Evolutionary conservation across 129 eudicot genomes (phyloP).

Genomic region (Rutidosis leptorrhynchoides): DNA sequence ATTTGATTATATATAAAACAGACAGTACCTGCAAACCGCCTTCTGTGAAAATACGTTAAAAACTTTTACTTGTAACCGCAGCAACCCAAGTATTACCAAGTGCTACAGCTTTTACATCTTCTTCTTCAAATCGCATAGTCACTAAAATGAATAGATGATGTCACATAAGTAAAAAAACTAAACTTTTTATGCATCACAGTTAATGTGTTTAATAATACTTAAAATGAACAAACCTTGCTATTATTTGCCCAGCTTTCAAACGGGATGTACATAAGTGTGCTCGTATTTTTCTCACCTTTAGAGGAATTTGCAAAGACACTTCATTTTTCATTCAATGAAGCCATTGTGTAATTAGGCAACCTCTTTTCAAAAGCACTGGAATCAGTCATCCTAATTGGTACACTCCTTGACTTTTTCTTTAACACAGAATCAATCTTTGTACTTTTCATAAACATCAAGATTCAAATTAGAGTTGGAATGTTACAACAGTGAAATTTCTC

Average conservation of each 20-base stretch:
- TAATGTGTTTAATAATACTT: background rate
- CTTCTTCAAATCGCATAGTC: slow-evolving; percentile 97
- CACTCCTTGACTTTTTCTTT: too few relatives aligned
- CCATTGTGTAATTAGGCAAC: too few relatives aligned
- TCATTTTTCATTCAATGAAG: slow-evolving; percentile 81
- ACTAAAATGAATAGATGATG: slow-evolving; percentile 44
- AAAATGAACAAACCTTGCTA: slow-evolving; percentile 68
- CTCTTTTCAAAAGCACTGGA: too few relatives aligned
- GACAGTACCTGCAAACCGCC: slow-evolving; percentile 89
- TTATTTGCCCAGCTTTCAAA: slow-evolving; percentile 96
- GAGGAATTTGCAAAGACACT: slow-evolving; percentile 87
- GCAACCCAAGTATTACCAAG: slow-evolving; percentile 92
- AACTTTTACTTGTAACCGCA: slow-evolving; percentile 81
- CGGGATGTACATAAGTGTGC: slow-evolving; percentile 96
- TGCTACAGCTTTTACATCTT: slow-evolving; percentile 91
- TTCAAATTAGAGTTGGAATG: too few relatives aligned
- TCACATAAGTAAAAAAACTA: slow-evolving; percentile 7
- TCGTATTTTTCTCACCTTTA: slow-evolving; percentile 91
- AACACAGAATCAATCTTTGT: too few relatives aligned
- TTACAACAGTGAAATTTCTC: too few relatives aligned
- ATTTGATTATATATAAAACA: background rate
- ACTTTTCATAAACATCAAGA: too few relatives aligned
- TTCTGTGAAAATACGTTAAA: slow-evolving; percentile 79
- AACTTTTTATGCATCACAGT: background rate
- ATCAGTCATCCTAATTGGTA: too few relatives aligned